Conservation (phyloP, 345 rosid species). For the Eucalyptus virginea region DNA sequence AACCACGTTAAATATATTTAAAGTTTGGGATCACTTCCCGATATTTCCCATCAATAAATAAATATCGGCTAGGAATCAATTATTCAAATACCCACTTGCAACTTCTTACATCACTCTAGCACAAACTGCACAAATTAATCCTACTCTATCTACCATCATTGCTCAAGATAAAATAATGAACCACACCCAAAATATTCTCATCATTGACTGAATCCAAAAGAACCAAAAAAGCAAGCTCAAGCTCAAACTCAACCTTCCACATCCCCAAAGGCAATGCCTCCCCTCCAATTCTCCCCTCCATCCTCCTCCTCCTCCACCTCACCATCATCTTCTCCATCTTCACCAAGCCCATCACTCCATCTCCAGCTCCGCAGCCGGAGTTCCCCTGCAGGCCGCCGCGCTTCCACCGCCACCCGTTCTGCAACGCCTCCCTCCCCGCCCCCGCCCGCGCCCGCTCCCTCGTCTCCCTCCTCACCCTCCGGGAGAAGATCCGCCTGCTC, state of each 20-base stretch:
- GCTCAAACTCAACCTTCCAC: background rate
- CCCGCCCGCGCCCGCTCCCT: conserved; percentile 50
- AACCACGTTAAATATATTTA: too few relatives aligned
- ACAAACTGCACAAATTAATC: background rate
- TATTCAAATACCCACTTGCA: background rate
- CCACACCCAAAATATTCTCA: background rate
- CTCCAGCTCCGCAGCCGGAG: background rate
- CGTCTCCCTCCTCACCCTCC: conserved; percentile 56
- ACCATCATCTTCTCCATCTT: background rate
- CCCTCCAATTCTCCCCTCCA: background rate
- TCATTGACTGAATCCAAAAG: background rate
- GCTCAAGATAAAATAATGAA: background rate
- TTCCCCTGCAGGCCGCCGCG: conserved; percentile 58
- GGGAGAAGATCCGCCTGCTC: conserved; percentile 62
- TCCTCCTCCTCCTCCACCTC: too few relatives aligned
- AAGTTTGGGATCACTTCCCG: fast-evolving
- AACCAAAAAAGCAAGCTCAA: background rate
- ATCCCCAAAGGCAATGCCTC: background rate
- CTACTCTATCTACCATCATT: background rate
- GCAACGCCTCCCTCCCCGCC: conserved; percentile 51
- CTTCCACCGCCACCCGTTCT: conserved; percentile 40
- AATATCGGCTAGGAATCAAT: background rate
- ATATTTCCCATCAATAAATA: background rate
- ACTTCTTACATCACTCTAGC: background rate
- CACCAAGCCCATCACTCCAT: background rate